These are phyloP conservation scores for Saccharomycopsis hybrid DNA, from an alignment of 1,139 yeast genomes.

Conservation along the genomic window DNA sequence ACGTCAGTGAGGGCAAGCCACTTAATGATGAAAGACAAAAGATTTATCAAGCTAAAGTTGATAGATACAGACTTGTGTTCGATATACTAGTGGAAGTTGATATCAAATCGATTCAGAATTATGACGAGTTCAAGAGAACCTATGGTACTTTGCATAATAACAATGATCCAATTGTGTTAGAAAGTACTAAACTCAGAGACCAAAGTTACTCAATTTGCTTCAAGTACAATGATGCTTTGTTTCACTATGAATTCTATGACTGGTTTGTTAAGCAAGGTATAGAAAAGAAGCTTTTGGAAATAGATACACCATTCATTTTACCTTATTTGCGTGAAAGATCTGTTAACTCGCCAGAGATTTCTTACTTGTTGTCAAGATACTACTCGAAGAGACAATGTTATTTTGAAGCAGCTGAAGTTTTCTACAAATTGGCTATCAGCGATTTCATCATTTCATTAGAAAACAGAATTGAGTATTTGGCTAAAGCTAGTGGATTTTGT, in stretches of 20 bases:
- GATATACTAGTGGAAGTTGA: conserved; percentile 69
- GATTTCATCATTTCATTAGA: conserved; percentile 62
- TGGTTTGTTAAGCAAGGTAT: conserved; percentile 83
- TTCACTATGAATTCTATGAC: conserved; percentile 87
- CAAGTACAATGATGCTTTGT: conserved; percentile 66
- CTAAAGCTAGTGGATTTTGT: conserved; percentile 91
- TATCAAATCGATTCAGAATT: conserved; percentile 49
- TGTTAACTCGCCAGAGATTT: conserved; percentile 57
- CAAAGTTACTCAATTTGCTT: conserved; percentile 71
- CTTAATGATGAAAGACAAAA: conserved; percentile 42
- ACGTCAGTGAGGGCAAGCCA: conserved; percentile 43
- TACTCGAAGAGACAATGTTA: conserved; percentile 78
- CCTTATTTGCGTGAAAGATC: conserved; percentile 75
- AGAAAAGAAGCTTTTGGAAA: conserved; percentile 68
- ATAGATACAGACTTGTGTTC: conserved; percentile 69
- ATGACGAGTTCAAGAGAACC: conserved; percentile 36
- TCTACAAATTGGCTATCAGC: conserved; percentile 68
- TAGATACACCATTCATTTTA: conserved; percentile 75
- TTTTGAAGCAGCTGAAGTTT: conserved; percentile 75
- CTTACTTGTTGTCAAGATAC: conserved; percentile 82
- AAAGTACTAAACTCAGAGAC: conserved; percentile 56
- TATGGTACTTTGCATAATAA: conserved; percentile 2
- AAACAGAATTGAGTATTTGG: conserved; percentile 78
- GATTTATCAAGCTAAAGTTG: conserved; percentile 42
- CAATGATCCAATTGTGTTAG: conserved; percentile 35